Evolutionary conservation across 192 early-diverging fungal genomes (phyloP).

Genomic region (Rhizophagus clarus): DNA sequence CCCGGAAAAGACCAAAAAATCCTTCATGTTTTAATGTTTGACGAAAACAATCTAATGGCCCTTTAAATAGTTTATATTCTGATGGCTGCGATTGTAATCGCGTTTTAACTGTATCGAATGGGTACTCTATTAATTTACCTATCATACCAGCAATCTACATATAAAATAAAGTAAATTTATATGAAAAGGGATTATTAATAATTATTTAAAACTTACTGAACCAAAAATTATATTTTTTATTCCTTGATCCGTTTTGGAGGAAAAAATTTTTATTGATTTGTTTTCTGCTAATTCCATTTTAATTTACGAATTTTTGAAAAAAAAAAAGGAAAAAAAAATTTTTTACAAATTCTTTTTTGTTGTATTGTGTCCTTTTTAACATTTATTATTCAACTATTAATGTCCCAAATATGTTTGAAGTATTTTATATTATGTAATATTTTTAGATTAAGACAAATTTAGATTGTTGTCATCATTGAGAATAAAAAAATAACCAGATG

Average conservation of each 20-base stretch:
- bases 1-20: constrained; percentile 85
- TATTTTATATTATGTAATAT: too few species aligned
- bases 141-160: constrained; percentile 79
- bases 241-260: constrained; percentile 7
- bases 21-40: constrained; percentile 81
- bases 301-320: too few species aligned
- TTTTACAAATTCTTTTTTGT: too few species aligned
- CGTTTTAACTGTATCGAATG: constrained; percentile 95
- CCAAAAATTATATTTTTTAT: constrained; percentile 19
- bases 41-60: constrained; percentile 79
- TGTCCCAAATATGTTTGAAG: too few species aligned
- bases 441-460: too few species aligned
- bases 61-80: constrained; percentile 63
- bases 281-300: too few species aligned
- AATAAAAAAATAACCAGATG: too few species aligned
- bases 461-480: too few species aligned
- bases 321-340: too few species aligned
- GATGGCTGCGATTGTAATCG: constrained; percentile 86
- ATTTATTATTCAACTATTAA: too few species aligned
- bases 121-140: constrained; percentile 94
- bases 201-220: constrained; percentile 5
- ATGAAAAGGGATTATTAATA: not conserved
- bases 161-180: not conserved
- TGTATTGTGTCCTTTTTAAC: too few species aligned
- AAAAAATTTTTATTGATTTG: too few species aligned